Conservation (phyloP, 106 monocot species). For the Alisma plantagoaquatica region DNA sequence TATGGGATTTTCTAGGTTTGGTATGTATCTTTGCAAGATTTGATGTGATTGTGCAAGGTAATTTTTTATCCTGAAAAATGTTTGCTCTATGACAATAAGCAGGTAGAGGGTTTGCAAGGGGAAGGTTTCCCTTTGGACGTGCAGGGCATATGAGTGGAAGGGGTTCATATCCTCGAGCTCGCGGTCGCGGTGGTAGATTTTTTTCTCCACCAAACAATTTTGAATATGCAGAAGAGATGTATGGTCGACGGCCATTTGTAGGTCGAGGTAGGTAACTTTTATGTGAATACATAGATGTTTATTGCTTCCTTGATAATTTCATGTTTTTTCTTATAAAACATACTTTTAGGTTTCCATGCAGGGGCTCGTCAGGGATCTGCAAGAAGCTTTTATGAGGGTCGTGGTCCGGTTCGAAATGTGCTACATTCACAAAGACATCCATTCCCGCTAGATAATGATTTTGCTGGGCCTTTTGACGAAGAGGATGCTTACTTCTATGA, state of each 20-base stretch:
- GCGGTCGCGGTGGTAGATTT: slow-evolving; percentile 52
- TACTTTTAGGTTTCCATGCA: slow-evolving; percentile 6
- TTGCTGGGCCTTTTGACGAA: slow-evolving; percentile 34
- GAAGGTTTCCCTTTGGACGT: slow-evolving; percentile 33
- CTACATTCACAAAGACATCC: slow-evolving; percentile 36
- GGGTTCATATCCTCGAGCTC: slow-evolving; percentile 34
- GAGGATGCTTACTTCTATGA: slow-evolving; percentile 61
- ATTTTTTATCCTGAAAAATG: too few species aligned
- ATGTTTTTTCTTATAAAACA: too few species aligned
- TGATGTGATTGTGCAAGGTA: too few species aligned
- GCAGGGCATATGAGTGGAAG: slow-evolving; percentile 51
- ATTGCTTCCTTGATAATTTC: too few species aligned
- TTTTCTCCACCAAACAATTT: slow-evolving; percentile 17
- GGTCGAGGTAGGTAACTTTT: slow-evolving; percentile 50
- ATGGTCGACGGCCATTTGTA: slow-evolving; percentile 38
- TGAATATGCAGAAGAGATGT: slow-evolving; percentile 29
- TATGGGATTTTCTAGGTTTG: slow-evolving; percentile 39
- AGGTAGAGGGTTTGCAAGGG: slow-evolving; percentile 70
- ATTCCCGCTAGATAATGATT: slow-evolving; percentile 32
- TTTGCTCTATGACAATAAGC: too few species aligned
- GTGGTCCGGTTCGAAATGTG: slow-evolving; percentile 30
- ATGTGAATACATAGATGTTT: too few species aligned
- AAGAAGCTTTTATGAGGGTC: slow-evolving; percentile 8
- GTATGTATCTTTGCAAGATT: too few species aligned
- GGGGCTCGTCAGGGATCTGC: slow-evolving; percentile 38